Base-by-base conservation (phyloP, 495 filamentous ascomycete species). In the Aeminium ludgeri region DNA sequence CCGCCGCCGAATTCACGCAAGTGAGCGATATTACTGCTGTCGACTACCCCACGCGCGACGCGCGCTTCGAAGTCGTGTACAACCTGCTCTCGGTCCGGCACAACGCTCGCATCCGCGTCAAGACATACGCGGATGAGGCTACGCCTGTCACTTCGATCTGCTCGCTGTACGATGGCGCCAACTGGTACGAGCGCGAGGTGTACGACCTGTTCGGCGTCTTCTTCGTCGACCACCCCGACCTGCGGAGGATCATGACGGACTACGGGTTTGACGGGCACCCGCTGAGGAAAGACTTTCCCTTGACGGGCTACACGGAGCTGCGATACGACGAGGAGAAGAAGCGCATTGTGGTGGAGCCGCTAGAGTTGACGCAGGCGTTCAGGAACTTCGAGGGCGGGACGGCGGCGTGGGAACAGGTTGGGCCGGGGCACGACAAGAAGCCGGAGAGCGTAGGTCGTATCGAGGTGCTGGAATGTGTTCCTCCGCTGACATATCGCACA, bases 311-410 rank as follows among this genome's bases (percentile, higher is more conserved):
- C 67, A 99, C 91, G 38, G 91, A 99, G 73, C 78, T 99, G 38
- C 69, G 91, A 45, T 99, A 85, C 53, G 87, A 95, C 55, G 91
- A 99, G 61, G 91, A 96, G 73, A 99, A 96, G 80, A 96, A 99
- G 74, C 72, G 91, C 40, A 94, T 96, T 58, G 86, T 99, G 41
- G 83, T 89, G 25, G 91, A 96, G 70, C 89, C 91, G 10, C 68
- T 97, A 40, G 89, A 97, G 65, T 67, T 97, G 61, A 95, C 91
- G 6, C 89, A 97, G 64, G 89, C 89, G n/a, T 96, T 87, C 74
- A 76, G 91, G 48, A 96, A 99, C 64, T 99, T 99, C 55, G 82
- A 94, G 64, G 81, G 83, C 32, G 53, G 57, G 15, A 55, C 46
- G 34, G 71, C 68, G 29, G 74, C 72, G 10, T 85, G 87, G 86